Evolutionary conservation across 2,329 filamentous ascomycete species (phyloP), one percentile per base, ranked within the genome.

Genomic region (Talaromyces atroroseus): DNA sequence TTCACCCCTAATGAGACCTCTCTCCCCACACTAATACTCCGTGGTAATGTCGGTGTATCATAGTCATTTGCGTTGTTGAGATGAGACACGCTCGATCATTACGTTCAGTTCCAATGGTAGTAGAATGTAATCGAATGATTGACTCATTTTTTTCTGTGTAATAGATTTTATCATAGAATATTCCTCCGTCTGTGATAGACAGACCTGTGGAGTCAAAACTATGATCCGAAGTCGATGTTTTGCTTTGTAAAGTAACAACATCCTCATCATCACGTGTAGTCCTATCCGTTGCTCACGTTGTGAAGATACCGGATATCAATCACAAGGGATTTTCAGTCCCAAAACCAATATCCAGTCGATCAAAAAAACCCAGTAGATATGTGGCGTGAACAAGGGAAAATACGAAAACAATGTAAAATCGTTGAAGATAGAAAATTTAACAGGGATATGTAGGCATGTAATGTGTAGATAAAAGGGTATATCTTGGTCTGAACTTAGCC

Each of bases 401-500:
- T n/a, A n/a, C 5, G 3, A 40, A 38, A n/a, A n/a, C n/a, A 7
- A 18, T 16, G 20, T n/a, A 38, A 38, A 16, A 38, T 38, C 5
- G 3, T 38, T 1, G n/a, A 40, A 40, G 12, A 18, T 40, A 18
- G 8, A 8, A 14, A 49, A 26, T n/a, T n/a, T 48, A 45, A 47
- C 20, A 42, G 34, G 34, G 55, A 52, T 57, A 58, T 54, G 52
- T 51, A 23, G 42, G 40, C 45, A 51, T 50, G 51, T 45, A 45
- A 45, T 46, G 38, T 48, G 47, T 52, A 53, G 46, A 57, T 53
- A 53, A 53, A 53, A 52, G 49, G 55, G 55, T 57, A 57, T 57
- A 57, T 51, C 55, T 32, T 42, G 40, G 54, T 45, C 48, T 45
- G 48, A 45, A 36, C 20, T 50, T 55, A 32, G 47, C 46, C 48